Evolutionary conservation across 2,329 filamentous ascomycete species (phyloP), one percentile per base, ranked within the genome.

Genomic region (Colletotrichum chrysophilum): DNA sequence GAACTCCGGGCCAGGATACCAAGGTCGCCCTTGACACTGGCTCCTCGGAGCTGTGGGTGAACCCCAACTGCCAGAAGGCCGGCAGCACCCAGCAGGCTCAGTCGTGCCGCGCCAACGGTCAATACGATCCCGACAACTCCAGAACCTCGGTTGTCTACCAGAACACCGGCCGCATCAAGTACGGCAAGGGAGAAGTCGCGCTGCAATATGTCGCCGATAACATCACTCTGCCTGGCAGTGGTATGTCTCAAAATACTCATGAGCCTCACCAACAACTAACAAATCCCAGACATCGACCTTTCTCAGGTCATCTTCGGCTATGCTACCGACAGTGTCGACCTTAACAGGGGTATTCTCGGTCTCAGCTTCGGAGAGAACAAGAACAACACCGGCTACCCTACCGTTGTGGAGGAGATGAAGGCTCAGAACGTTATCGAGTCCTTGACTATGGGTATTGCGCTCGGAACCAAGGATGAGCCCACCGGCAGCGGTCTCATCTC

Each of bases 11-110:
- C 1, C 88, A 89, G 77, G 81, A 78, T 10, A 81, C 89, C 43
- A 85, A 86, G 26, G 87, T 89, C 36, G 84, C 89, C 52, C 83
- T 89, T 72, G 88, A 89, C 75, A 89, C 88, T 1, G 89, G 89
- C 13, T 91, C 89, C 7, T 87, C 87, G 75, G 88, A 90, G 79
- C 85, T 91, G 8, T 91, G 89, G 89, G 87, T 90, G 48, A 89
- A 91, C 75, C 89, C 89, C 3, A 82, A 86, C 66, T 91, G 89
- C 79, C 68, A 79, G 3, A 84, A 82, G 4, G 84, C 88, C 0
- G 83, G 81, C 12, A 81, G 81, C 10, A 76, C 81, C 7, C 77
- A 79, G 1, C 82, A 87, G 55, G 77, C 79, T 3, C 70, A 81
- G 0, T 84, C 86, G 58, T 91, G 89, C 79, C 16, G 77, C 0